These are phyloP conservation scores for Leptographium lundbergii DNA, from an alignment of 2,329 filamentous ascomycete species.

Conservation along the genomic window DNA sequence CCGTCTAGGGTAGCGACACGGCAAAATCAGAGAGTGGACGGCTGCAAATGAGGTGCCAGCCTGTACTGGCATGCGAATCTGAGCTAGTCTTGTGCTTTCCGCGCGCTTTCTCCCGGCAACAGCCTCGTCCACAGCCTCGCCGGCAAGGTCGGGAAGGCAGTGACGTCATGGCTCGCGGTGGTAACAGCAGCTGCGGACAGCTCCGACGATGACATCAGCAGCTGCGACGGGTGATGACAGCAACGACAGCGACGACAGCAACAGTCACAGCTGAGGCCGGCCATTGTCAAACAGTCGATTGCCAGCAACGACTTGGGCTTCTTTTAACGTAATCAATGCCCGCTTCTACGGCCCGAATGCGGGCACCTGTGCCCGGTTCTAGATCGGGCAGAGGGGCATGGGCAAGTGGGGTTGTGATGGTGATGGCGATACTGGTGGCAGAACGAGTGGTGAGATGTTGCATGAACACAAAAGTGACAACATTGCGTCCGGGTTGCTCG, in stretches of 20 bases:
- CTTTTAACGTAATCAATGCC: conserved; percentile 34
- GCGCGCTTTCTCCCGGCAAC: neutral
- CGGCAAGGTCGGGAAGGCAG: neutral
- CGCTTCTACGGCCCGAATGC: conserved; percentile 36
- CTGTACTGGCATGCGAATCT: neutral
- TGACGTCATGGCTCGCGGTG: neutral
- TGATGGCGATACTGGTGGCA: conserved; percentile 7
- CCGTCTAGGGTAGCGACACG: no score
- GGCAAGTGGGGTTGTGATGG: conserved; percentile 19
- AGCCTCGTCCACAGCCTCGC: neutral
- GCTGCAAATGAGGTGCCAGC: neutral
- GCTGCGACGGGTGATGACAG: neutral
- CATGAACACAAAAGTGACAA: no score
- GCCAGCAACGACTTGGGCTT: conserved; percentile 37
- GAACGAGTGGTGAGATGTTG: no score
- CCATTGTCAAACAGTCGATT: conserved; percentile 33
- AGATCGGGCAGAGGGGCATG: conserved; percentile 18
- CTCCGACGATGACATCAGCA: neutral
- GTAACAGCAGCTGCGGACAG: neutral
- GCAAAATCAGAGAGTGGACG: neutral
- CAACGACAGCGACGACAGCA: conserved; percentile 15
- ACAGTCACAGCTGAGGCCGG: conserved; percentile 12
- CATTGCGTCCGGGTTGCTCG: conserved; percentile 17
- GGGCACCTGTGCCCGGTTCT: conserved; percentile 31
- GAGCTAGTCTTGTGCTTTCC: neutral